Evolutionary conservation across 108 stramenopile genomes (phyloP).

Genomic region (Cyclotella baltica): DNA sequence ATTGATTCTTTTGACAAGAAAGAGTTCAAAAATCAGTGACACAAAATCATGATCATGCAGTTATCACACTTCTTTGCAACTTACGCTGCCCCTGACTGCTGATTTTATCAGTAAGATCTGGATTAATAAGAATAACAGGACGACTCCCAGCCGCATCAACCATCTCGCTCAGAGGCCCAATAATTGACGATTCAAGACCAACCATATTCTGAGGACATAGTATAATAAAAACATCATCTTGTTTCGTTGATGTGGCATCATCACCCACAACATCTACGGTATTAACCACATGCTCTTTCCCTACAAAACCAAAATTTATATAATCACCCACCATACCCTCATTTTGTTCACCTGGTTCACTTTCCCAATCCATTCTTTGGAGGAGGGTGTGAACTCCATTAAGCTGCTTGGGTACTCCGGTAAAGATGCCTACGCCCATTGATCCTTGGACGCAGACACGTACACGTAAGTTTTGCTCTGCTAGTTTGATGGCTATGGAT

Average conservation of each 20-base stretch:
- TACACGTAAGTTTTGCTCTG: conserved; percentile 85
- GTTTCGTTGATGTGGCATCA: conserved; percentile 46
- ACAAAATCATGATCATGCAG: background rate
- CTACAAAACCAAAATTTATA: conserved; percentile 79
- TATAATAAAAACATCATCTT: conserved; percentile 86
- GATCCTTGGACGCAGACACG: conserved; percentile 82
- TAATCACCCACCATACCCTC: conserved; percentile 89
- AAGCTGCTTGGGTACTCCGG: conserved; percentile 82
- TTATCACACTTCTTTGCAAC: background rate
- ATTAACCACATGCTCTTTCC: conserved; percentile 83
- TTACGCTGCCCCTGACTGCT: conserved; percentile 74
- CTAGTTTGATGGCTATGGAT: conserved; percentile 71
- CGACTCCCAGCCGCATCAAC: conserved; percentile 85
- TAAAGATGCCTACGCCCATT: conserved; percentile 92
- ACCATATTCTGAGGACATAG: conserved; percentile 87
- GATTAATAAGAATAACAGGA: conserved; percentile 83
- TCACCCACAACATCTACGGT: conserved; percentile 32
- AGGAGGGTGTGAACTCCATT: conserved; percentile 79
- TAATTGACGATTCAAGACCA: conserved; percentile 79
- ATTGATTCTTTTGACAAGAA: conserved; percentile 53
- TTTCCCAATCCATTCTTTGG: conserved; percentile 90
- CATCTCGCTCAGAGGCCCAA: conserved; percentile 74
- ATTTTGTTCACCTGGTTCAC: conserved; percentile 77
- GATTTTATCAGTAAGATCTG: conserved; percentile 85
- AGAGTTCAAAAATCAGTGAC: background rate